Conservation (phyloP, 1,284 basidiomycete species). For the Ustilago cynodontis region DNA sequence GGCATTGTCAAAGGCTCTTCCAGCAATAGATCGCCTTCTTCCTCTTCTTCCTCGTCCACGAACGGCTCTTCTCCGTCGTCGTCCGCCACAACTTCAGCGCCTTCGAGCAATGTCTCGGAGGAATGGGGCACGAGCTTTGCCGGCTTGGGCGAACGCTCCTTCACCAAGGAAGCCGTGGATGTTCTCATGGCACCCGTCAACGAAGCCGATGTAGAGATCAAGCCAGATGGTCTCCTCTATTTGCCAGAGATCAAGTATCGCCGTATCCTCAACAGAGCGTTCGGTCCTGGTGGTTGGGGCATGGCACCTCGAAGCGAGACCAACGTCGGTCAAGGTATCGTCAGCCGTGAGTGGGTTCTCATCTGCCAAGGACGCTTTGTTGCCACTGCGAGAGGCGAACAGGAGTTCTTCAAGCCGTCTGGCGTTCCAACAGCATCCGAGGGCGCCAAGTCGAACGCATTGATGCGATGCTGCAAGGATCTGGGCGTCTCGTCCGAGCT, state of each 20-base stretch:
- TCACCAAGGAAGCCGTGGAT: constrained; percentile 81
- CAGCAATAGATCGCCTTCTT: constrained; percentile 10
- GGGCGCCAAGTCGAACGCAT: constrained; percentile 93
- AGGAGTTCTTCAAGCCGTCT: constrained; percentile 92
- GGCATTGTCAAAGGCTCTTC: constrained; percentile 27
- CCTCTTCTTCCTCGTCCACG: constrained; percentile 5
- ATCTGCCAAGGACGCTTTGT: constrained; percentile 93
- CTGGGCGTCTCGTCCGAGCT: constrained; percentile 95
- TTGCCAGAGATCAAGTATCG: constrained; percentile 98
- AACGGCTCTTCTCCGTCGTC: constrained; percentile 10
- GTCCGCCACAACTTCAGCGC: constrained; percentile 12
- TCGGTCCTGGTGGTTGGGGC: constrained; percentile 97
- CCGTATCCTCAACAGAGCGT: constrained; percentile 91
- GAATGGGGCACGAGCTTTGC: constrained; percentile 90
- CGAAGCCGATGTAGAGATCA: constrained; percentile 87
- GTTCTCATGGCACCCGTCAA: constrained; percentile 82
- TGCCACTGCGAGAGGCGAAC: constrained; percentile 91
- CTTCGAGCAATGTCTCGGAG: constrained; percentile 36
- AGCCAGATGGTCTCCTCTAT: constrained; percentile 94
- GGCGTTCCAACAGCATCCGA: constrained; percentile 95
- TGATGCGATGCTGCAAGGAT: constrained; percentile 99
- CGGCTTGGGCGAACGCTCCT: constrained; percentile 83
- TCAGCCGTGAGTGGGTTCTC: constrained; percentile 93
- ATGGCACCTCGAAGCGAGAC: constrained; percentile 92
- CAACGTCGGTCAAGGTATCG: constrained; percentile 79